Evolutionary conservation across 805 yeast genomes (phyloP).

Genomic region (Nakazawaea pomicola): DNA sequence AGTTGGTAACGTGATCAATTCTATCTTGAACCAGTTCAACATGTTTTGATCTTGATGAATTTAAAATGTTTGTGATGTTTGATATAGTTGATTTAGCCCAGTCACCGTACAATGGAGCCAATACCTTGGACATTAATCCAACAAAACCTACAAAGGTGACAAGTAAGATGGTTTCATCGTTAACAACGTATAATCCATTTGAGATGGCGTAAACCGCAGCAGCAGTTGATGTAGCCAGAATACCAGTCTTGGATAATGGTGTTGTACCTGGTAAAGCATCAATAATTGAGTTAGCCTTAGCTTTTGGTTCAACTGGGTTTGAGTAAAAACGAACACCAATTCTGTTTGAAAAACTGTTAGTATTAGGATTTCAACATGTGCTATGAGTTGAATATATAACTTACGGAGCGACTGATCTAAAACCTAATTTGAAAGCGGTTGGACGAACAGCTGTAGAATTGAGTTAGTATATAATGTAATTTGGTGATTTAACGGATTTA

Average conservation of each 20-base stretch:
- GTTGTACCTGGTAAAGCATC: conserved; percentile 92
- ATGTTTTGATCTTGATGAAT: conserved; percentile 85
- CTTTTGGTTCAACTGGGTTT: conserved; percentile 77
- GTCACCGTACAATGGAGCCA: conserved; percentile 92
- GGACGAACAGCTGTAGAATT: conserved; percentile 32
- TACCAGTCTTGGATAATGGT: conserved; percentile 86
- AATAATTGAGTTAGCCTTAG: conserved; percentile 84
- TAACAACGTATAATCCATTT: conserved; percentile 86
- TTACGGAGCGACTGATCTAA: conserved; percentile 23
- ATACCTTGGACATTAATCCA: conserved; percentile 73
- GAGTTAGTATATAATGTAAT: no score
- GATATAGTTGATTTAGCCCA: conserved; percentile 86
- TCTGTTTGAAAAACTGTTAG: conserved; percentile 20
- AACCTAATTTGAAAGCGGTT: conserved; percentile 18
- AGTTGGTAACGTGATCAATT: conserved; percentile 80
- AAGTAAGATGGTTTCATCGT: conserved; percentile 88
- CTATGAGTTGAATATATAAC: conserved; percentile 3
- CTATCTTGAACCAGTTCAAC: conserved; percentile 90
- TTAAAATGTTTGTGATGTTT: conserved; percentile 75
- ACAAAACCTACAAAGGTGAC: conserved; percentile 75
- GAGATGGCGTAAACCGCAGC: conserved; percentile 93
- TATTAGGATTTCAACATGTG: neutral
- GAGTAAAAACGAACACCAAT: conserved; percentile 64
- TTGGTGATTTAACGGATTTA: no score
- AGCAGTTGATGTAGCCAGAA: conserved; percentile 91